Conservation (phyloP, 2,329 filamentous ascomycete genomes). For the Pseudocercospora vitis region DNA sequence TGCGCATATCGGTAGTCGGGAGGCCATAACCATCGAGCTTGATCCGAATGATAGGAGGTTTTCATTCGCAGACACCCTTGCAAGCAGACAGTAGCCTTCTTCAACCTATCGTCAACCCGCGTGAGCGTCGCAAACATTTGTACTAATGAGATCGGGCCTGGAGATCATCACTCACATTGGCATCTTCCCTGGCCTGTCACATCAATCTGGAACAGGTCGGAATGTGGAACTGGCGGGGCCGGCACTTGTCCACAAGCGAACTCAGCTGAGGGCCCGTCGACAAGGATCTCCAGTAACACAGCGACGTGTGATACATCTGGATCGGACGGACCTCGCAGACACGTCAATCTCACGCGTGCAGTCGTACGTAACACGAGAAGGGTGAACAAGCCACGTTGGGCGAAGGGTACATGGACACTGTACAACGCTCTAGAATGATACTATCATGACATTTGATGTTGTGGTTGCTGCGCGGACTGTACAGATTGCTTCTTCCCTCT, state of each 20-base stretch:
- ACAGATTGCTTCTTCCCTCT: too few species aligned
- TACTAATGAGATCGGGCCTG: too few species aligned
- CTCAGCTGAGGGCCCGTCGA: neutral
- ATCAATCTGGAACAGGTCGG: neutral
- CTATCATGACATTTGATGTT: too few species aligned
- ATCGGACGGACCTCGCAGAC: neutral
- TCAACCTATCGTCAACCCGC: neutral
- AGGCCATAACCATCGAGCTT: too few species aligned
- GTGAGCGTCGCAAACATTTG: neutral
- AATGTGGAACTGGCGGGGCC: neutral
- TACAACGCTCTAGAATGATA: neutral
- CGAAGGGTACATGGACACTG: neutral
- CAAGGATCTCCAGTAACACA: neutral
- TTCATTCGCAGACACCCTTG: too few species aligned
- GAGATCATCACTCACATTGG: too few species aligned
- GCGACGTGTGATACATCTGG: neutral
- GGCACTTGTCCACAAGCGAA: too few species aligned
- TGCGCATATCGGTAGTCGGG: too few species aligned
- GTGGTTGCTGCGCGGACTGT: too few species aligned
- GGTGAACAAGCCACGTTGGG: neutral
- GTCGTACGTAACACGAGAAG: neutral
- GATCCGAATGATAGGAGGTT: too few species aligned
- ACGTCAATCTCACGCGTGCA: neutral
- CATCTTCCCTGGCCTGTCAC: neutral
- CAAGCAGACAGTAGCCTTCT: too few species aligned